Evolutionary conservation across 2,329 filamentous ascomycete species (phyloP).

Genomic region (Penicillium brasilianum): DNA sequence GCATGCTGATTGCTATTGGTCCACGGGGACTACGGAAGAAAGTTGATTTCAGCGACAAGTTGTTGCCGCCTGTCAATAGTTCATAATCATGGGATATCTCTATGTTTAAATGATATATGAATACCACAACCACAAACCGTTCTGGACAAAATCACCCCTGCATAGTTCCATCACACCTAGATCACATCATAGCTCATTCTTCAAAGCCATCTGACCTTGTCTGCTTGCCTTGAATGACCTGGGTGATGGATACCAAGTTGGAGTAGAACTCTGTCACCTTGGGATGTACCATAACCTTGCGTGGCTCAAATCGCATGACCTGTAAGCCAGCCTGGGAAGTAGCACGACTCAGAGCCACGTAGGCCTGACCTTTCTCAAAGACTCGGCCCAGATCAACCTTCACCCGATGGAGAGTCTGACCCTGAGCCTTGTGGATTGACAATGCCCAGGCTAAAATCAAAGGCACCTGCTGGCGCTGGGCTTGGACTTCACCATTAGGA

Average conservation of each 20-base stretch:
- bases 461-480: conserved; percentile 79
- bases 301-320: conserved; percentile 84
- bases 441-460: conserved; percentile 96
- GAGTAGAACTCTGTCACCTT: conserved; percentile 85
- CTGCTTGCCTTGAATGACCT: conserved; percentile 44
- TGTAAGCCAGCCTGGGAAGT: conserved; percentile 86
- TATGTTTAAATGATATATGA: conserved; percentile 12
- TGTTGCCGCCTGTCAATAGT: not conserved
- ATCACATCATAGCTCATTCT: conserved; percentile 57
- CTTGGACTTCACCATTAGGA: conserved; percentile 93
- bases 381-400: conserved; percentile 91
- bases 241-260: conserved; percentile 75
- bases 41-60: not conserved
- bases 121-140: conserved; percentile 5
- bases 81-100: conserved; percentile 10
- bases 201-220: conserved; percentile 28
- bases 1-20: not conserved
- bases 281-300: conserved; percentile 92
- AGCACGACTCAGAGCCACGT: conserved; percentile 92
- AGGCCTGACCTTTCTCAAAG: conserved; percentile 97
- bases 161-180: conserved; percentile 24
- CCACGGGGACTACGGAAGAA: not conserved
- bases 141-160: not conserved
- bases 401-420: conserved; percentile 89
- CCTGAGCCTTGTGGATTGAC: conserved; percentile 97